phyloP scores from a whole-genome alignment of 2,329 filamentous ascomycete species.

The Epichloe sp. region DNA sequence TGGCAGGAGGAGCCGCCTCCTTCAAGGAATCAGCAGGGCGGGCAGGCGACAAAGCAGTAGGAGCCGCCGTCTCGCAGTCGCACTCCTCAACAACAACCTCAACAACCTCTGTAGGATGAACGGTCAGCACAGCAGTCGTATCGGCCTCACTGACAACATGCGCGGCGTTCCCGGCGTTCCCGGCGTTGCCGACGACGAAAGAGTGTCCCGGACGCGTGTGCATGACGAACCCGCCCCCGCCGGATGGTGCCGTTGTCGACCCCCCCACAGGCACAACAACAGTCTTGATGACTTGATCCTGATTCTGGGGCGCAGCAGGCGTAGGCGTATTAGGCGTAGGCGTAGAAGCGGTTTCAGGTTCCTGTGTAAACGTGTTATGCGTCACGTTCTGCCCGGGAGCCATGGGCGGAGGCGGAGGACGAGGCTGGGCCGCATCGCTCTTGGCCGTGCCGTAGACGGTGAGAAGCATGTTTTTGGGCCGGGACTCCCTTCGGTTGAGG shows the following conservation, averaged over 20 bases:
- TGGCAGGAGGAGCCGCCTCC: not conserved
- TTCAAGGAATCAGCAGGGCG: not conserved
- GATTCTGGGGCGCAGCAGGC: not conserved
- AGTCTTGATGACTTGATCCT: not conserved
- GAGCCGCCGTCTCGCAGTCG: conserved; percentile 6
- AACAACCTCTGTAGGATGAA: conserved; percentile 3
- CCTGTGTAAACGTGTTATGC: not conserved
- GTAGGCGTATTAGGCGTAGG: not conserved
- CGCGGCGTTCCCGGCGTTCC: conserved; percentile 19
- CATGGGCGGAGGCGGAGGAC: conserved; percentile 20
- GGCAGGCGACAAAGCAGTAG: not conserved
- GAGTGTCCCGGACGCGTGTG: conserved; percentile 17
- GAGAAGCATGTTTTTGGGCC: conserved; percentile 21
- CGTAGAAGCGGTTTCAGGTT: not conserved
- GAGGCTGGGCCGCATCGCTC: conserved; percentile 15
- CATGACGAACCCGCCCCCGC: not conserved
- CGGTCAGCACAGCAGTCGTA: conserved; percentile 14
- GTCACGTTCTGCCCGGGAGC: conserved; percentile 10
- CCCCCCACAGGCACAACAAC: not conserved
- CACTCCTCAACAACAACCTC: conserved; percentile 10
- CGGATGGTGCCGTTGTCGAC: not conserved
- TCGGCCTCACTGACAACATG: not conserved
- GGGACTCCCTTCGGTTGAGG: conserved; percentile 13
- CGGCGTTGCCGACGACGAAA: conserved; percentile 15
- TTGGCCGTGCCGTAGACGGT: conserved; percentile 29